Percentiles rank a stretch among this genome's conserved stretches.
phyloP scores from a whole-genome alignment of 106 monocot genomes.

The Phalaenopsis aphrodite region DNA sequence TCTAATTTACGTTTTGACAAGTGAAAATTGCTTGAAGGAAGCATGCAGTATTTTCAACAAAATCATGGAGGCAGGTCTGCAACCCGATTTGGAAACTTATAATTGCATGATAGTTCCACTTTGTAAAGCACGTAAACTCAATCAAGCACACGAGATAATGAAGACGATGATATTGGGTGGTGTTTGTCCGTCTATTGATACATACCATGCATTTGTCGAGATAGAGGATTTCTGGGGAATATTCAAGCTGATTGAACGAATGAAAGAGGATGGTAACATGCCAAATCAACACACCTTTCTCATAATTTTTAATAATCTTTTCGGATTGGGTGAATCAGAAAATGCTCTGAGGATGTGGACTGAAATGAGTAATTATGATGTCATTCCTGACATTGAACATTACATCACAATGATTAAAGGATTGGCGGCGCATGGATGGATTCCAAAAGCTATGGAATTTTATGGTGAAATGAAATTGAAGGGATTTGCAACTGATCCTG shows the following conservation, averaged over 20 bases:
- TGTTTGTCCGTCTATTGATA: slow-evolving; percentile 42
- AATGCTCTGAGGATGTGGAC: slow-evolving; percentile 67
- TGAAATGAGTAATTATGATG: slow-evolving; percentile 49
- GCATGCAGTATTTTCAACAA: slow-evolving; percentile 48
- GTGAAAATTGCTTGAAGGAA: slow-evolving; percentile 60
- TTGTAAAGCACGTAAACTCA: slow-evolving; percentile 65
- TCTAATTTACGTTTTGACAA: slow-evolving; percentile 60
- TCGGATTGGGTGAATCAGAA: slow-evolving; percentile 39
- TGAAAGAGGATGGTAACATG: slow-evolving; percentile 43
- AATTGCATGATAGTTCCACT: slow-evolving; percentile 64
- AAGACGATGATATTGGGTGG: slow-evolving; percentile 55
- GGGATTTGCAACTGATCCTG: slow-evolving; percentile 57
- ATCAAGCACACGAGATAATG: slow-evolving; percentile 49
- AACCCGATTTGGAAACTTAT: slow-evolving; percentile 52
- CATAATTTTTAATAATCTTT: slow-evolving; percentile 47
- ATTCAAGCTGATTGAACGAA: slow-evolving; percentile 42
- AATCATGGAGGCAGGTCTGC: slow-evolving; percentile 44
- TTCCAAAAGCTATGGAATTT: slow-evolving; percentile 58
- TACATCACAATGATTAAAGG: slow-evolving; percentile 53
- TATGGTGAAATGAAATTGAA: slow-evolving; percentile 69
- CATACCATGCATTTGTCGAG: slow-evolving; percentile 64
- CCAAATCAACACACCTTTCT: slow-evolving; percentile 53
- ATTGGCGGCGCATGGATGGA: slow-evolving; percentile 52
- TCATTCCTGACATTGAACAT: slow-evolving; percentile 35
- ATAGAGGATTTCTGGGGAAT: slow-evolving; percentile 41